Evolutionary conservation across 306 rosid genomes (phyloP), one percentile per base, ranked within the genome.

Genomic region (Mucuna pruriens): DNA sequence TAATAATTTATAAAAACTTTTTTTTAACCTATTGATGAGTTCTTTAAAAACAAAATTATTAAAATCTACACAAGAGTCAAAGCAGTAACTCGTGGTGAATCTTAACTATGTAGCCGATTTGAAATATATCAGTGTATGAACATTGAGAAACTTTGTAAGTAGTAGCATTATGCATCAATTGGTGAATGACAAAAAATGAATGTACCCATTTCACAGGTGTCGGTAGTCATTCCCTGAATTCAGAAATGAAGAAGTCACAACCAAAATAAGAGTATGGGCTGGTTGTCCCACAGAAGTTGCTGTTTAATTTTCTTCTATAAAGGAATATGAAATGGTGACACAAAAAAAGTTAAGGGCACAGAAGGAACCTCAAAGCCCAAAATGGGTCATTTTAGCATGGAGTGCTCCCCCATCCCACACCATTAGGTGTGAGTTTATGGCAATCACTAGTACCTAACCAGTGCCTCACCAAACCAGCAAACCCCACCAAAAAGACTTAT

Each of bases 321-420:
- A 72, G 9, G 65, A 60, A 75, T 64, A 76, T 39, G 1, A 75
- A 74, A 80, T 34, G 23, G 64, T 65, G 89, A 75, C 82, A 80
- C 54, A 79, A 85, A n/a, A n/a, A n/a, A n/a, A 75, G 66, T 81
- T 68, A 67, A 80, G 64, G 81, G 48, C 16, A 63, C 7, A 75
- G 64, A 54, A 78, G 89, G 91, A 91, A 70, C 91, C 91, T 60
- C 82, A 87, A 84, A 46, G 15, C 86, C 66, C 74, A 71, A 77
- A 76, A 77, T 33, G 84, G 78, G 86, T 75, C 85, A 75, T 85
- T 87, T 82, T 75, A 88, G 97, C 90, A 93, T 93, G 97, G 97
- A 90, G 72, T 90, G 90, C 87, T 78, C 77, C 90, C 90, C 51
- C 67, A 64, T 75, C 85, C 90, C 89, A 86, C 92, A 70, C 86